Evolutionary conservation across 2,329 filamentous ascomycete species (phyloP), one percentile per base, ranked within the genome.

Genomic region (Colletotrichum cuscutae): DNA sequence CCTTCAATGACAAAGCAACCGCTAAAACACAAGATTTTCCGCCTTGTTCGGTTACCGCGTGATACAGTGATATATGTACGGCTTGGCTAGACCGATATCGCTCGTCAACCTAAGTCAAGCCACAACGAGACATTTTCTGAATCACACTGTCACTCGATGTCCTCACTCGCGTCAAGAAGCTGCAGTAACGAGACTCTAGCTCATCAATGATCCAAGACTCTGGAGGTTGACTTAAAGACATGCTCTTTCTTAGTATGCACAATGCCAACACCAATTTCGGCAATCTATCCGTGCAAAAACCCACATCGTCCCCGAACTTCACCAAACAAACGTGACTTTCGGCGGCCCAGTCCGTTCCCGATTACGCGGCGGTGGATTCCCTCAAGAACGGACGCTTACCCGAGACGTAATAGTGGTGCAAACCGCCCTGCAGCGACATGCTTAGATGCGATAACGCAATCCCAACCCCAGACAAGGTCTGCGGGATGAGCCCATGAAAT

Each of bases 401-500:
- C 60, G 35, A 73, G 66, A 56, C 54, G 71, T 73, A 53, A 53
- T 65, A 61, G 67, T 42, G 22, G 9, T 71, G 46, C 28, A 61
- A 46, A 32, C 12, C 49, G 65, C 66, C 70, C 49, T 65, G 66
- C 56, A 68, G 58, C 72, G 64, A 64, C 59, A 72, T 64, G 69
- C 60, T 65, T 30, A 69, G 60, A 60, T 62, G 60, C 54, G 60
- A 74, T 69, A 69, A 65, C 72, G 69, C 70, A 70, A 73, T 65
- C 35, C 56, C 61, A 71, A 65, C 49, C 56, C 66, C 56, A 61
- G 63, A 52, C 42, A 49, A 49, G 63, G 56, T 49, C 15, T 32
- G 65, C 32, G 42, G 64, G 49, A 72, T 59, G 53, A 28, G 32
- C 56, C 35, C 26, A 57, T 12, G 24, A 19, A 13, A 37, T 37